Evolutionary conservation across 2,329 filamentous ascomycete genomes (phyloP).

Genomic region (Claviceps digitariae): DNA sequence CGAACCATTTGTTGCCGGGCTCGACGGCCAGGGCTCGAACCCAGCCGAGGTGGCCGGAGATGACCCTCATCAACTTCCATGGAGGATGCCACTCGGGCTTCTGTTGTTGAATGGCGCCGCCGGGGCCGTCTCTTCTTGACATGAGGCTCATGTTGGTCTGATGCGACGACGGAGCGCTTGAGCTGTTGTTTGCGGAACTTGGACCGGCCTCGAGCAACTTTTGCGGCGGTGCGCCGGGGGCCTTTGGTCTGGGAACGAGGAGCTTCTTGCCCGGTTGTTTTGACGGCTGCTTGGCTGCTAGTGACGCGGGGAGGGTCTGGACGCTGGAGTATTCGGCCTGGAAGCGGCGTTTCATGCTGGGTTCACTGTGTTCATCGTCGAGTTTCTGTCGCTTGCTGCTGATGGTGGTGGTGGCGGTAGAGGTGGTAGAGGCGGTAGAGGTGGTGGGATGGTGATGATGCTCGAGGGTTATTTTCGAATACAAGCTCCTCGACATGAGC

Average conservation of each 20-base stretch:
- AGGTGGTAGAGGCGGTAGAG: not conserved
- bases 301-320: constrained; percentile 59
- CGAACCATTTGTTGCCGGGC: constrained; percentile 96
- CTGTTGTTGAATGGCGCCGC: constrained; percentile 10
- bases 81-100: constrained; percentile 94
- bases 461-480: constrained; percentile 13
- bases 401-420: constrained; percentile 5
- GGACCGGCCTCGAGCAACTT: constrained; percentile 26
- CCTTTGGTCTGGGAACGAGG: constrained; percentile 9
- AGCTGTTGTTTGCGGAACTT: not conserved
- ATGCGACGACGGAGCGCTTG: not conserved
- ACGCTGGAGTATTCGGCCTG: constrained; percentile 66
- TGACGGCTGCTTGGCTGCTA: constrained; percentile 66
- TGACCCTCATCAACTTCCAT: constrained; percentile 97
- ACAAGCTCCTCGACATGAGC: constrained; percentile 18
- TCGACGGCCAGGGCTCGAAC: constrained; percentile 82
- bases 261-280: constrained; percentile 17
- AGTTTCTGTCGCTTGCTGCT: constrained; percentile 25
- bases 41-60: constrained; percentile 93
- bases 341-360: constrained; percentile 35
- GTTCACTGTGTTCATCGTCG: constrained; percentile 21
- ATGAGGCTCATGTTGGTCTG: constrained; percentile 15
- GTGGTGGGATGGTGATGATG: constrained; percentile 4
- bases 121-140: constrained; percentile 12
- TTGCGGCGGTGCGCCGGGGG: constrained; percentile 15